Evolutionary conservation across 345 rosid species (phyloP).

Genomic region (Draba incana): DNA sequence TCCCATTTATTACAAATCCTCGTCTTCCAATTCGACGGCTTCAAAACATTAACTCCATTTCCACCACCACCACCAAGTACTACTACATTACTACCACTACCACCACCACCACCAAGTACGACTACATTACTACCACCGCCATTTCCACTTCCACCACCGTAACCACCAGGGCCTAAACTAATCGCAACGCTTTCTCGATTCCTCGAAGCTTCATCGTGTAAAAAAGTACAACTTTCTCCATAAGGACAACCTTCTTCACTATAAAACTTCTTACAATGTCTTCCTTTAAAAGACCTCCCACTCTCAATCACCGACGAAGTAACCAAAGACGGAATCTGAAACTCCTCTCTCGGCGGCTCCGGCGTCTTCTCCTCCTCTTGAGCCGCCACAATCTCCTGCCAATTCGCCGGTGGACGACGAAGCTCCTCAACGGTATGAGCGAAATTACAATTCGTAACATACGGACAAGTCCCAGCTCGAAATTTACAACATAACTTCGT

Average conservation of each 20-base stretch:
- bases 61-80: slow-evolving; percentile 38
- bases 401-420: slow-evolving; percentile 90
- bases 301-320: slow-evolving; percentile 42
- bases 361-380: slow-evolving; percentile 41
- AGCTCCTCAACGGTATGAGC: slow-evolving; percentile 90
- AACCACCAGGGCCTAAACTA: slow-evolving; percentile 92
- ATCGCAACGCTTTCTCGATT: slow-evolving; percentile 93
- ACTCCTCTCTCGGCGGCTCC: slow-evolving; percentile 69
- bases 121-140: slow-evolving; percentile 11
- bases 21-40: slow-evolving; percentile 98
- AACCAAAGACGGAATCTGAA: slow-evolving; percentile 75
- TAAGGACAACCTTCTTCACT: slow-evolving; percentile 97
- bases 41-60: slow-evolving; percentile 48
- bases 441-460: slow-evolving; percentile 85
- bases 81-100: slow-evolving; percentile 39
- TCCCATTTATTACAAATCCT: slow-evolving; percentile 99
- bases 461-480: slow-evolving; percentile 64
- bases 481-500: slow-evolving; percentile 84
- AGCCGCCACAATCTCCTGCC: slow-evolving; percentile 84
- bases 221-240: slow-evolving; percentile 87
- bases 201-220: slow-evolving; percentile 93
- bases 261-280: slow-evolving; percentile 95
- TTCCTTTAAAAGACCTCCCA: slow-evolving; percentile 69
- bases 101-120: slow-evolving; percentile 21
- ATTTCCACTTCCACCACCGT: slow-evolving; percentile 62